Evolutionary conservation across 139 green algal genomes (phyloP).

Genomic region (Pleodorina starrii): DNA sequence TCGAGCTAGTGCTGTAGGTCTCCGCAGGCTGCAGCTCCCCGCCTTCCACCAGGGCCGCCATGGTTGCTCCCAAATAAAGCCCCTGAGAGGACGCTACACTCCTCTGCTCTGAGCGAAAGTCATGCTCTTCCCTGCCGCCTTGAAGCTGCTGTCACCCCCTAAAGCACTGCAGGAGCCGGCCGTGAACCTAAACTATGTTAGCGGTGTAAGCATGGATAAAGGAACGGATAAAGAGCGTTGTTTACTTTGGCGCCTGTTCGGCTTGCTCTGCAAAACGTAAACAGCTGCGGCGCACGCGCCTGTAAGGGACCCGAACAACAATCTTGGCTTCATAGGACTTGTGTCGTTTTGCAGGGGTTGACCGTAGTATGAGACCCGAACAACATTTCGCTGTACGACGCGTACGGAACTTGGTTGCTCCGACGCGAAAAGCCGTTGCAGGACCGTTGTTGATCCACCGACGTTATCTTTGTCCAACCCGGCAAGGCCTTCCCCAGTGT

Average conservation of each 20-base stretch:
- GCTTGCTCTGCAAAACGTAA: background rate
- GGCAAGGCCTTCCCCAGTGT: too few relatives aligned
- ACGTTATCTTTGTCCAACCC: too few relatives aligned
- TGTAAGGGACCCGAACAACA: too few relatives aligned
- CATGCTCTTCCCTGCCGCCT: constrained; percentile 25
- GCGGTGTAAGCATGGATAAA: background rate
- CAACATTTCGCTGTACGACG: too few relatives aligned
- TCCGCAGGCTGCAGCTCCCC: constrained; percentile 35
- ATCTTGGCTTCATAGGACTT: too few relatives aligned
- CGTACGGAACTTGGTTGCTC: too few relatives aligned
- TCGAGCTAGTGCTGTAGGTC: constrained; percentile 26
- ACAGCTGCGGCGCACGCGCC: background rate
- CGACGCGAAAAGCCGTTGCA: too few relatives aligned
- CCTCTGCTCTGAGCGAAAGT: background rate
- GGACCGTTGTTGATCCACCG: too few relatives aligned
- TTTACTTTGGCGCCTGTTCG: background rate
- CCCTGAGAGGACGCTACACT: background rate
- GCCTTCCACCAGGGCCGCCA: constrained; percentile 22
- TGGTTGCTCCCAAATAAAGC: constrained; percentile 1
- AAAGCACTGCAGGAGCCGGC: background rate
- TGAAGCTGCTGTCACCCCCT: background rate
- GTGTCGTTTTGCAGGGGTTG: too few relatives aligned
- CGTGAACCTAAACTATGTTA: background rate
- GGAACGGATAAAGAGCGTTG: background rate
- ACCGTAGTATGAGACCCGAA: too few relatives aligned